Conservation (phyloP, 345 rosid genomes). For the Corchorus olitorius region DNA sequence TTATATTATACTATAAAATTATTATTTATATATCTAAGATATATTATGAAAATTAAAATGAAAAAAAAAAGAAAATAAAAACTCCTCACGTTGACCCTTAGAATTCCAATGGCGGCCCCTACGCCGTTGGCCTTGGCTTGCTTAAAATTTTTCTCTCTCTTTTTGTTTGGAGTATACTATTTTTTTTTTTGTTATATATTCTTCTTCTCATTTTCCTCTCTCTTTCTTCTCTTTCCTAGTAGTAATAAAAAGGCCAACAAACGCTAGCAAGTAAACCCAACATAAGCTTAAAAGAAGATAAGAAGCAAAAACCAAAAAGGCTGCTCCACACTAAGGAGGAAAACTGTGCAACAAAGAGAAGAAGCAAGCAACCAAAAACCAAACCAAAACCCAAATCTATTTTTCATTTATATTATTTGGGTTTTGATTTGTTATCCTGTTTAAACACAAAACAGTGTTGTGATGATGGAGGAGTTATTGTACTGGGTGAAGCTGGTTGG, state of each 20-base stretch:
- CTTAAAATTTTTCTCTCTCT: conserved; percentile 19
- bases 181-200: too few relatives aligned
- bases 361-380: too few relatives aligned
- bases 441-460: neutral
- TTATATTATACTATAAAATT: neutral
- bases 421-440: neutral
- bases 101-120: conserved; percentile 97
- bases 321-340: conserved; percentile 25
- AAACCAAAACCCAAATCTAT: neutral
- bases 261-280: conserved; percentile 44
- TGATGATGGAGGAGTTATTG: conserved; percentile 19
- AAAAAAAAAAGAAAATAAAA: conserved; percentile 17
- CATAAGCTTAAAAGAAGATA: conserved; percentile 34
- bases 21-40: neutral
- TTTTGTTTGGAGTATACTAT: too few relatives aligned
- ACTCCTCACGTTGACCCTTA: conserved; percentile 79
- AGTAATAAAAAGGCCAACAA: conserved; percentile 47
- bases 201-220: neutral
- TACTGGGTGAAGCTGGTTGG: conserved; percentile 44
- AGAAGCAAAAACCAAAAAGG: conserved; percentile 23
- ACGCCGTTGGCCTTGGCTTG: conserved; percentile 83
- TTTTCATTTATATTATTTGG: conserved; percentile 21
- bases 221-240: conserved; percentile 11
- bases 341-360: neutral
- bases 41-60: conserved; percentile 15